Percentiles rank a stretch among this genome's conserved stretches.
Evolutionary conservation across 2,329 filamentous ascomycete species (phyloP).

Genomic region (Falciphora oryzae): DNA sequence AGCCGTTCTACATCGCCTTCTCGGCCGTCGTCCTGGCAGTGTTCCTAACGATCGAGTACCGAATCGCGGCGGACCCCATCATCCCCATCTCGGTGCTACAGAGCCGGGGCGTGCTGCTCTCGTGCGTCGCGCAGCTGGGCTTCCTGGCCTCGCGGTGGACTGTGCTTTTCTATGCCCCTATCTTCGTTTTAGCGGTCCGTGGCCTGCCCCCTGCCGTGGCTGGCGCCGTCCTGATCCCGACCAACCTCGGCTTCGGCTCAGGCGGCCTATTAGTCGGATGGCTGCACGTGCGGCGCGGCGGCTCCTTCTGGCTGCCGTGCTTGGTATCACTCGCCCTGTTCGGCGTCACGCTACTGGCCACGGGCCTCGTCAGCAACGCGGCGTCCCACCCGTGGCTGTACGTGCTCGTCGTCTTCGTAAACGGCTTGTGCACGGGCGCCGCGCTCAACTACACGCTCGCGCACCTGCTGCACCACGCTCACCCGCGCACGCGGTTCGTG

Average conservation of each 20-base stretch:
- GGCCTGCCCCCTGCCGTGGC: conserved; percentile 63
- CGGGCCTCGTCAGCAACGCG: conserved; percentile 40
- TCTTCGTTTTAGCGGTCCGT: conserved; percentile 72
- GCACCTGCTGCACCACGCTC: conserved; percentile 64
- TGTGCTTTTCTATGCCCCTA: conserved; percentile 73
- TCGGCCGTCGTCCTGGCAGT: conserved; percentile 46
- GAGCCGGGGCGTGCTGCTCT: conserved; percentile 64
- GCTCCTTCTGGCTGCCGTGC: conserved; percentile 65
- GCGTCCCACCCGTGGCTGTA: conserved; percentile 46
- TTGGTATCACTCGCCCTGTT: conserved; percentile 59
- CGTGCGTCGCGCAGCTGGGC: conserved; percentile 67
- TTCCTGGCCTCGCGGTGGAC: conserved; percentile 79
- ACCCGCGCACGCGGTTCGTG: conserved; percentile 63
- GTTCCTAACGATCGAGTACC: conserved; percentile 59
- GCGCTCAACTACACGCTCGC: conserved; percentile 76
- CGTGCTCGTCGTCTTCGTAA: conserved; percentile 56
- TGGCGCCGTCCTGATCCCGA: conserved; percentile 73
- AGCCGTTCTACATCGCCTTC: conserved; percentile 51
- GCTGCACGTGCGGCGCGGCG: conserved; percentile 67
- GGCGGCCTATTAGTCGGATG: conserved; percentile 69
- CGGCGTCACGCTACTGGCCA: conserved; percentile 36
- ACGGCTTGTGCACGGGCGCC: conserved; percentile 68
- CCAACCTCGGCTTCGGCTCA: conserved; percentile 70
- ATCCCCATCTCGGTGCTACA: conserved; percentile 66
- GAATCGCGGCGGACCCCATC: conserved; percentile 61